These are phyloP conservation scores for Salix viminalis DNA, from an alignment of 345 rosid species.

Conservation along the genomic window DNA sequence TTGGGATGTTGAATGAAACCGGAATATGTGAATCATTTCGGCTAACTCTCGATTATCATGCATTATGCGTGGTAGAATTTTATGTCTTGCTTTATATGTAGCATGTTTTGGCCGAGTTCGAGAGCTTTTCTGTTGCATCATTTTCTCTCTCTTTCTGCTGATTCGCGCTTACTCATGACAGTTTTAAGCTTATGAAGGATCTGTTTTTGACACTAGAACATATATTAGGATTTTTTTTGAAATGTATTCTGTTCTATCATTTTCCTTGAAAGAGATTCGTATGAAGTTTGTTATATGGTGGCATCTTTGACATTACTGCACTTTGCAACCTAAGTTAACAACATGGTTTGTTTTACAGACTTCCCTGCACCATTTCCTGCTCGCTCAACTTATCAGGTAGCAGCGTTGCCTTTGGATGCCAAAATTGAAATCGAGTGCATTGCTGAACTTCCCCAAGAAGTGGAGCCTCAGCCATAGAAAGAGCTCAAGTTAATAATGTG, in stretches of 20 bases:
- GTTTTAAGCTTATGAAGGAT: not conserved
- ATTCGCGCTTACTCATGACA: not conserved
- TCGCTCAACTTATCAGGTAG: slow-evolving; percentile 86
- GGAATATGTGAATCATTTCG: not conserved
- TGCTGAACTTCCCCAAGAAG: slow-evolving; percentile 45
- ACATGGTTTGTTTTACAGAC: slow-evolving; percentile 44
- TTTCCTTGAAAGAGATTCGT: not conserved
- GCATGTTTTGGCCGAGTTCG: not conserved
- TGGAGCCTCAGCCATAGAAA: not conserved
- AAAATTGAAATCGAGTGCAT: slow-evolving; percentile 93
- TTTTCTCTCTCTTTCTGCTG: not conserved
- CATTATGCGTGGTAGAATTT: not conserved
- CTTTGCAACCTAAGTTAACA: not conserved
- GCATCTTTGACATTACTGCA: not conserved
- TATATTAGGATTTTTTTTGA: not conserved
- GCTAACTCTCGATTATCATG: not conserved
- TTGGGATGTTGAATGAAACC: not conserved
- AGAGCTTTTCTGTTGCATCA: not conserved
- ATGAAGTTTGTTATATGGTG: not conserved
- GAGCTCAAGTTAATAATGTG: too few species aligned
- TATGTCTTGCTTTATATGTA: not conserved
- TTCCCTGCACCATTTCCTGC: slow-evolving; percentile 83
- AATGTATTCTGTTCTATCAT: not conserved
- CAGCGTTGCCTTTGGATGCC: slow-evolving; percentile 85
- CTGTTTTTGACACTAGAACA: not conserved